Base-by-base conservation (phyloP, 305 asterid genomes). In the Fraxinus sp. region DNA sequence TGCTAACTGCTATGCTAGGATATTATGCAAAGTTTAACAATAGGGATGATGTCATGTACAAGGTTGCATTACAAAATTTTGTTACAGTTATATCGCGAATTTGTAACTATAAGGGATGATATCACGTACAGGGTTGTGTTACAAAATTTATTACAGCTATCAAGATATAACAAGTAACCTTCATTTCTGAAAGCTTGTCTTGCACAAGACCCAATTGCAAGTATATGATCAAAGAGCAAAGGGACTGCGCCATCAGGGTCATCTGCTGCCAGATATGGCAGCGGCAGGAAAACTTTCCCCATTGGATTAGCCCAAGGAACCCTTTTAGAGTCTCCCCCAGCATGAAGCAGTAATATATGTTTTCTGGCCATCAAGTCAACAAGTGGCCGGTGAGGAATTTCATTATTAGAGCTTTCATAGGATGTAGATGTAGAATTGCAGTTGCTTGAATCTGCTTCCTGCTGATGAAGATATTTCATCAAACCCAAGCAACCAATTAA, bases 291-390 rank as follows among this genome's bases (percentile, higher is more conserved):
- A 85, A 93, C 97, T 86, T 96, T 96, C 68, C 99, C 98, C 99
- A 96, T 96, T 52, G 99, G 99, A 88, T 96, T 96, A 64, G 98
- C 99, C 99, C 99, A 96, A 35, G 98, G 99, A 78, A 96, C 98
- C 90, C 99, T 86, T 90, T 96, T 94, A 80, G 99, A 96, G 92
- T 96, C 99, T 80, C 99, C 99, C 82, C 98, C 98, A 84, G 98
- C 99, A 88, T 94, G 99, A 87, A 96, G 93, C 85, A 96, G 89
- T 84, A 96, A 87, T 83, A 93, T 88, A 81, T 94, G 97, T 85
- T 89, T 96, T 86, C 89, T 90, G 77, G 91, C 87, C 79, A 96
- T 81, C 85, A 90, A 88, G 82, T 91, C 95, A 77, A 88, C 89
- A 81, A 94, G 91, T 81, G 89, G 66, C 46, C 9, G 78, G 81